These are phyloP conservation scores for Aphanomyces astaci DNA, from an alignment of 352 stramenopile species.

Conservation along the genomic window DNA sequence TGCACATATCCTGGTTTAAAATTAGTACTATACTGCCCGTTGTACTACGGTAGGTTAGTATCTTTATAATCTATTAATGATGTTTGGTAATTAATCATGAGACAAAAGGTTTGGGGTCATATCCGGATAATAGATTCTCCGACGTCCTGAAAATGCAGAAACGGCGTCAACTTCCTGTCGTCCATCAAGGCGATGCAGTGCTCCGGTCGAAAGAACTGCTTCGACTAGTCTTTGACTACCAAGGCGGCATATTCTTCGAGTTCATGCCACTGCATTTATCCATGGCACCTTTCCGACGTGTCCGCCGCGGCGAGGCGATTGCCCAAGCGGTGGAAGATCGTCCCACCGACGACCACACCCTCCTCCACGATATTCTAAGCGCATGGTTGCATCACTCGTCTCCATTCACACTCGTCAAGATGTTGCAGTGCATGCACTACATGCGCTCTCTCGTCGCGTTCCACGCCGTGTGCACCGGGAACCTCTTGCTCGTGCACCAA, in stretches of 20 bases:
- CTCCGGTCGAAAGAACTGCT: neutral
- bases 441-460: neutral
- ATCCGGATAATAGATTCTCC: too few species aligned
- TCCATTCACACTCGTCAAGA: neutral
- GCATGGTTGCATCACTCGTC: neutral
- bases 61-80: too few species aligned
- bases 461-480: neutral
- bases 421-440: neutral
- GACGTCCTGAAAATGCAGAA: neutral
- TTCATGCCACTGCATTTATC: neutral
- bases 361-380: neutral
- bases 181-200: neutral
- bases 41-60: too few species aligned
- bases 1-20: too few species aligned
- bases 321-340: neutral
- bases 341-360: neutral
- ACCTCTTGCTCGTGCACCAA: neutral
- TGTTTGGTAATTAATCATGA: too few species aligned
- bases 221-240: neutral
- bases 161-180: neutral
- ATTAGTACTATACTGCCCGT: too few species aligned
- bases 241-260: slow-evolving; percentile 6
- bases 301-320: neutral
- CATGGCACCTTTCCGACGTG: neutral
- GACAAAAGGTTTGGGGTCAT: too few species aligned